These are phyloP conservation scores for Epichloe bromicola DNA, from an alignment of 2,329 filamentous ascomycete species.

Conservation along the genomic window DNA sequence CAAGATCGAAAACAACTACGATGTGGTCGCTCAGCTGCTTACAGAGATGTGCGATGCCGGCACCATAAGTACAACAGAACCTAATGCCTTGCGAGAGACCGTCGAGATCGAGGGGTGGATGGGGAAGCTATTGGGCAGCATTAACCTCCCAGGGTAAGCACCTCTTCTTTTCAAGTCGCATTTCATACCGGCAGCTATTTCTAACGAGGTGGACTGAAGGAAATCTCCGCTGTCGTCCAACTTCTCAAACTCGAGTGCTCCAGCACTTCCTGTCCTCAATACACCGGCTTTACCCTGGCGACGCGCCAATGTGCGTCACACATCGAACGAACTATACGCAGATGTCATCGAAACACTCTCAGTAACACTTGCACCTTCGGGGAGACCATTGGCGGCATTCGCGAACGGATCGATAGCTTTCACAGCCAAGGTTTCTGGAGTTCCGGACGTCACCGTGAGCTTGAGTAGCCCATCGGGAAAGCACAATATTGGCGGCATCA, in stretches of 20 bases:
- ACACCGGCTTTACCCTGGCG: slow-evolving; percentile 67
- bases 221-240: slow-evolving; percentile 26
- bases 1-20: slow-evolving; percentile 83
- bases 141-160: slow-evolving; percentile 63
- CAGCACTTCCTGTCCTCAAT: slow-evolving; percentile 31
- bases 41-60: slow-evolving; percentile 96
- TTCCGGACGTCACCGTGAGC: slow-evolving; percentile 77
- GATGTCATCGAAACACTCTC: slow-evolving; percentile 85
- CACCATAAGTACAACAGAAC: slow-evolving; percentile 78
- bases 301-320: slow-evolving; percentile 82
- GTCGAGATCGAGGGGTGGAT: slow-evolving; percentile 87
- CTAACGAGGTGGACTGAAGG: slow-evolving; percentile 15
- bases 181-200: background rate
- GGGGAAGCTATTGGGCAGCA: slow-evolving; percentile 76
- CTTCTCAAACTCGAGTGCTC: slow-evolving; percentile 24
- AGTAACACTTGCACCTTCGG: slow-evolving; percentile 82
- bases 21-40: slow-evolving; percentile 84
- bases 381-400: slow-evolving; percentile 72
- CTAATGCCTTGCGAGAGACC: slow-evolving; percentile 79
- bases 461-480: slow-evolving; percentile 73
- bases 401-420: slow-evolving; percentile 90
- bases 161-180: background rate
- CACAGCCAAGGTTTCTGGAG: slow-evolving; percentile 85
- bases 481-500: slow-evolving; percentile 57
- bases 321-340: slow-evolving; percentile 93